Conservation (phyloP, 306 rosid species). For the Begonia peltatifolia region DNA sequence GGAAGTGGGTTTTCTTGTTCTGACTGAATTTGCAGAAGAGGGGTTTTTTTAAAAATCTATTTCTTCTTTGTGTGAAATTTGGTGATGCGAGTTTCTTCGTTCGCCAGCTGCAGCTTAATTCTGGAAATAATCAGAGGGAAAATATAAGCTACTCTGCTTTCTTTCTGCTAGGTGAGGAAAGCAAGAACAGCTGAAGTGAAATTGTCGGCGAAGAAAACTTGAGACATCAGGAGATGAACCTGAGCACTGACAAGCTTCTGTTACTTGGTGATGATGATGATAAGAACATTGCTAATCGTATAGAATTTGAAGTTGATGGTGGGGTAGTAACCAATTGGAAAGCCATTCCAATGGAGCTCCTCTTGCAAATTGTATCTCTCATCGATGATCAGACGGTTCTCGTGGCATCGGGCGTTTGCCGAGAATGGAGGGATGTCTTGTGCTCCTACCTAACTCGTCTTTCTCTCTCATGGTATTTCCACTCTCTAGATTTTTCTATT, state of each 20-base stretch:
- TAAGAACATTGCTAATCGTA: conserved; percentile 8
- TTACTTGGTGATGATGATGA: conserved; percentile 32
- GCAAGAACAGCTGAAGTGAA: conserved; percentile 7
- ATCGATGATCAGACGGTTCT: conserved; percentile 67
- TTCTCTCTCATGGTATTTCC: conserved; percentile 66
- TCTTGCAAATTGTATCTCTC: conserved; percentile 62
- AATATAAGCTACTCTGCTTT: too few species aligned
- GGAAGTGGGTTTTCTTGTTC: too few species aligned
- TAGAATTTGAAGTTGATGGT: conserved; percentile 40
- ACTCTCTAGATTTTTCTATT: too few species aligned
- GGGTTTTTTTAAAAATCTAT: too few species aligned
- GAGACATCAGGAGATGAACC: conserved; percentile 41
- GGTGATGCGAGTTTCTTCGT: too few species aligned
- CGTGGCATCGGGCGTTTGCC: conserved; percentile 68
- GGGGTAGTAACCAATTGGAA: conserved; percentile 60
- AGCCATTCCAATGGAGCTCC: conserved; percentile 90
- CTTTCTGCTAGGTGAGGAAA: conserved; percentile 45
- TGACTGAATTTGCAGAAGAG: too few species aligned
- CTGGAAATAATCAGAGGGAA: too few species aligned
- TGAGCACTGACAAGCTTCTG: conserved; percentile 76
- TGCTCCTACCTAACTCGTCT: conserved; percentile 60
- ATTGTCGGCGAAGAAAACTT: not conserved
- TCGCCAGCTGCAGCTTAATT: too few species aligned
- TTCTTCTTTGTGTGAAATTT: too few species aligned
- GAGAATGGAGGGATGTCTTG: conserved; percentile 94